Percentiles rank a stretch among this genome's conserved stretches.
Conservation (phyloP, 805 yeast species). For the Candida pseudoglaebosa region DNA sequence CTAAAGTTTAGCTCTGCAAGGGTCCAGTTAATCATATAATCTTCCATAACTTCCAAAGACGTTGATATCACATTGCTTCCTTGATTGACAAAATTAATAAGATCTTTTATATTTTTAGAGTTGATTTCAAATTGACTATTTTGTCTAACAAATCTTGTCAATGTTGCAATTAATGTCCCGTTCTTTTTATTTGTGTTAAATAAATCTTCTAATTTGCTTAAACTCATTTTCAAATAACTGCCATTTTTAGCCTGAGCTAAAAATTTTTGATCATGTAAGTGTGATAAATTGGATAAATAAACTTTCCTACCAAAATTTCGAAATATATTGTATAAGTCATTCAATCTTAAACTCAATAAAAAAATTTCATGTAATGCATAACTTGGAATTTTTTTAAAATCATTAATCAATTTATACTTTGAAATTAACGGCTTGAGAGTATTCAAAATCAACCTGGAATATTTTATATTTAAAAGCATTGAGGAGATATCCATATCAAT, state of each 20-base stretch:
- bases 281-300: conserved; percentile 41
- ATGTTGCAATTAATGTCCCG: conserved; percentile 44
- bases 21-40: conserved; percentile 41
- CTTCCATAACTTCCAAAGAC: conserved; percentile 27
- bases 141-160: conserved; percentile 43
- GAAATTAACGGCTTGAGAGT: conserved; percentile 16
- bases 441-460: conserved; percentile 26
- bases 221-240: conserved; percentile 25
- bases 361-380: conserved; percentile 45
- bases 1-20: conserved; percentile 40
- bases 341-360: conserved; percentile 41
- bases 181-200: conserved; percentile 46
- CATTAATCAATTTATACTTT: conserved; percentile 18
- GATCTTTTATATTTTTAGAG: conserved; percentile 34
- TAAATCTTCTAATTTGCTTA: conserved; percentile 30
- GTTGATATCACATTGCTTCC: conserved; percentile 28
- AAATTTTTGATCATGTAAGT: conserved; percentile 41
- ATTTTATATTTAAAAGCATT: conserved; percentile 22
- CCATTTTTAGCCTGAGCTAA: conserved; percentile 23
- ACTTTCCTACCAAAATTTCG: conserved; percentile 47
- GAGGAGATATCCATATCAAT: conserved; percentile 38
- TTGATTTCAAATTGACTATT: conserved; percentile 31
- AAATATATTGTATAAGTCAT: conserved; percentile 46
- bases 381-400: conserved; percentile 14
- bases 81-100: conserved; percentile 40